Base-by-base conservation (phyloP, 2,329 filamentous ascomycete species). In the Juglanconis sp. region DNA sequence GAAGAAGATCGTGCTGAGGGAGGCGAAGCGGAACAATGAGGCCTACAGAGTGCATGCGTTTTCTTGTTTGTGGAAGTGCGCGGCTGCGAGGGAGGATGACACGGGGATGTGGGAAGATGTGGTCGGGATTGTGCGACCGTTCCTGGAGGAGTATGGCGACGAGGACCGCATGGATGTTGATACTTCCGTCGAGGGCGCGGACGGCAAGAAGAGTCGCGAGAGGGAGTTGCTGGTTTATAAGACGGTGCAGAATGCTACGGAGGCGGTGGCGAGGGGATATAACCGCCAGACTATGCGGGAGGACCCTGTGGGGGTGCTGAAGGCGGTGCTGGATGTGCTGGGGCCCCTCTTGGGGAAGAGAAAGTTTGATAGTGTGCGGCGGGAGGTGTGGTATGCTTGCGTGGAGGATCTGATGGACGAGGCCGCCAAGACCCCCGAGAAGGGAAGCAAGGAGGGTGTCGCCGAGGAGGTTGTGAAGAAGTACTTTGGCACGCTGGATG, bases 11-110 rank as follows among this genome's bases (percentile, higher is more conserved):
- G 84, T 85, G 5, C 73, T 94, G 15, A 85, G 94, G 60, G 95
- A 99, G 80, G 92, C 92, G 8, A 97, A 95, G 78, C 85, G 95
- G 36, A 94, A 93, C 70, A 97, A 97, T 69, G 84, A 87, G n/a
- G 79, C 80, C 7, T 99, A 98, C 73, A 86, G 90, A 13, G 88
- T 89, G 24, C 82, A 91, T 72, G 90, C 91, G 0, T 83, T 96
- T 64, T 77, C 79, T 57, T 87, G 85, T 38, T 77, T 97, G 5
- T 92, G 90, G 69, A 81, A 86, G 57, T 90, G 94, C 68, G 84
- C 86, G n/a, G 82, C 83, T 42, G 84, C 83, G 13, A 81, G 89
- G 51, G 80, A 82, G 31, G 89, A 93, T 68, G 55, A 48, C 5
- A 5, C 17, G 17, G 55, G 48, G 4, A 78, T 96, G 73, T 85